Evolutionary conservation across 345 rosid genomes (phyloP), one percentile per base, ranked within the genome.

Genomic region (Acer yangbiense): DNA sequence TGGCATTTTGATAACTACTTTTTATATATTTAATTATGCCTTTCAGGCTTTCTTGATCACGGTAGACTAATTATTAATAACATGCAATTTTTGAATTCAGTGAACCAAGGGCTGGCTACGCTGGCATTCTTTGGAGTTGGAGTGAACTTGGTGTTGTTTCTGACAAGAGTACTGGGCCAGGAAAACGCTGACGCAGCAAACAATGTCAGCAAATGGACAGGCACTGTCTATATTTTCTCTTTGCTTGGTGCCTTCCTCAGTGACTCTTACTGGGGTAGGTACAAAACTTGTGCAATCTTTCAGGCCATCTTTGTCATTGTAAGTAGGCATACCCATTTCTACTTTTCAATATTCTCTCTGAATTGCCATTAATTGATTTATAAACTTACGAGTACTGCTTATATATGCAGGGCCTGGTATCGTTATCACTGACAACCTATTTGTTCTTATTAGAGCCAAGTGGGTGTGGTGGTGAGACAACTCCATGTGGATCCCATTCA

Each of bases 191-290:
- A 87, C 17, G 99, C 99, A 10, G 99, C 99, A 6, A 96, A 96
- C 79, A 91, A 77, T 72, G 97, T 96, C 21, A 96, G 99, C 94
- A 92, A 96, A 84, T 96, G 99, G 99, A 94, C 98, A 12, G 98
- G 99, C 66, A 96, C 99, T 12, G 98, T 96, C 84, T 94, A 96
- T 77, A 84, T 94, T 39, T 96, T 92, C 91, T 96, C 99, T 43
- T 82, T 96, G 23, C 93, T 96, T 0, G 99, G 99, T 0, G 99
- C 99, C 82, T 94, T 96, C 85, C 98, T 96, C 68, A 94, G 97
- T 63, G 99, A 96, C 77, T 91, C 99, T 68, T 96, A 91, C 78
- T 96, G 99, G 99, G 99, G 99, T 48, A 87, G 99, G 35, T 94
- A 91, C 89, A 91, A 91, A 83, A 96, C 98, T 18, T 92, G 99